These are phyloP conservation scores for Dunaliella salina DNA, from an alignment of 163 green algal genomes.

Conservation along the genomic window DNA sequence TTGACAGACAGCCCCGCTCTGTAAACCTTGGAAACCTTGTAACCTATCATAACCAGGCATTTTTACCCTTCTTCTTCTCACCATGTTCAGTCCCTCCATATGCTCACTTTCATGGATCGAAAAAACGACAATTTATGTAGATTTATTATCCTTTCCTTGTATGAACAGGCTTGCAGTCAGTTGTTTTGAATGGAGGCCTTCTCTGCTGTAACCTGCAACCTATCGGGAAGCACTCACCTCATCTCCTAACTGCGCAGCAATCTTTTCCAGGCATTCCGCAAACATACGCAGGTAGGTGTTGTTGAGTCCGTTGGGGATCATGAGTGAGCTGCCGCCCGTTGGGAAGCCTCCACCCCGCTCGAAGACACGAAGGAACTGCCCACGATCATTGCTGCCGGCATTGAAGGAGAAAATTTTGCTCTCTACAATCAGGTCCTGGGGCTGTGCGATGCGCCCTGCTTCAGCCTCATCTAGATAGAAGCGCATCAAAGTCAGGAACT, in stretches of 20 bases:
- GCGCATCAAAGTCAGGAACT: slow-evolving; percentile 27
- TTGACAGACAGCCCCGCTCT: too few species aligned
- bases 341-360: slow-evolving; percentile 34
- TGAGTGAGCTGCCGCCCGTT: slow-evolving; percentile 29
- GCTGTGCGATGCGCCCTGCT: neutral
- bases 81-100: too few species aligned
- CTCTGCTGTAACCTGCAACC: too few species aligned
- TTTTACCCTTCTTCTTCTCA: too few species aligned
- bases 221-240: neutral
- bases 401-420: slow-evolving; percentile 41
- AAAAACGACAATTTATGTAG: too few species aligned
- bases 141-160: too few species aligned
- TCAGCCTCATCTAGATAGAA: slow-evolving; percentile 18
- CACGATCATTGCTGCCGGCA: slow-evolving; percentile 32
- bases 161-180: too few species aligned
- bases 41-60: too few species aligned
- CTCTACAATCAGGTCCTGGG: slow-evolving; percentile 33
- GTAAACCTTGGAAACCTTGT: too few species aligned
- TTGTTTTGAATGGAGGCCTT: too few species aligned
- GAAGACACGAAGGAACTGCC: slow-evolving; percentile 32
- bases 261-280: slow-evolving; percentile 2
- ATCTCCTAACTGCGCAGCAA: neutral
- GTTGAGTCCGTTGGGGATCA: slow-evolving; percentile 32
- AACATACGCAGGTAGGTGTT: slow-evolving; percentile 2
- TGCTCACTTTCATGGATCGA: too few species aligned